Base-by-base conservation (phyloP, 306 rosid genomes). In the Mimosa bimucronata region DNA sequence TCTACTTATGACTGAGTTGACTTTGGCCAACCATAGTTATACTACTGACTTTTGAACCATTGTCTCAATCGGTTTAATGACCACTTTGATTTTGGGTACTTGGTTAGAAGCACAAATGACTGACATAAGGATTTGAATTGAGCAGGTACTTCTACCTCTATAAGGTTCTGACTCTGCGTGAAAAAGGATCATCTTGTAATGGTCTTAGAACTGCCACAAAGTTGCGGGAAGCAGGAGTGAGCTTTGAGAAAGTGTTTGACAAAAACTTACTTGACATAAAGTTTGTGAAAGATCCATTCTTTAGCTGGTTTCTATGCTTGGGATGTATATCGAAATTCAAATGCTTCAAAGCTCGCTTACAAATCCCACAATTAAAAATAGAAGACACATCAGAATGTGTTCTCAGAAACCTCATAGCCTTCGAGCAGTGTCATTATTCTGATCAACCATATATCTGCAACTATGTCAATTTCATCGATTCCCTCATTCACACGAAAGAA, bases 91-190 rank as follows among this genome's bases (percentile, higher is more conserved):
- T 18, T 50, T 50, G 2, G 15, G 21, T 16, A 18, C 23, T 4
- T 16, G 15, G 18, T 4, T 13, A 18, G 2, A 23, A 55, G 23
- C 62, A 21, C 62, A 55, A 52, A n/a, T 3, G 9, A 25, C 65
- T 23, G 14, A 2, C 5, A 6, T 55, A 26, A 60, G 34, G 30
- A 13, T 25, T 60, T 30, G 89, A 92, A 79, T 66, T 92, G 73
- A 71, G 88, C 18, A 88, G 97, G 65, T 37, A 71, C 40, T 84
- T 90, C 30, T 78, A 86, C 67, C 84, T 82, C 42, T 81, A 86
- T 0, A 5, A 38, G 0, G 29, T 81, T 0, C 26, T 61, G 2
- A 11, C 28, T 10, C 19, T 60, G 18, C 66, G 34, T 0, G 1
- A 0, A 0, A 69, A 57, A 19, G 88, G 73, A 3, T 38, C 69